Base-by-base conservation (phyloP, 2,329 filamentous ascomycete species). In the Dothidotthia symphoricarpi region DNA sequence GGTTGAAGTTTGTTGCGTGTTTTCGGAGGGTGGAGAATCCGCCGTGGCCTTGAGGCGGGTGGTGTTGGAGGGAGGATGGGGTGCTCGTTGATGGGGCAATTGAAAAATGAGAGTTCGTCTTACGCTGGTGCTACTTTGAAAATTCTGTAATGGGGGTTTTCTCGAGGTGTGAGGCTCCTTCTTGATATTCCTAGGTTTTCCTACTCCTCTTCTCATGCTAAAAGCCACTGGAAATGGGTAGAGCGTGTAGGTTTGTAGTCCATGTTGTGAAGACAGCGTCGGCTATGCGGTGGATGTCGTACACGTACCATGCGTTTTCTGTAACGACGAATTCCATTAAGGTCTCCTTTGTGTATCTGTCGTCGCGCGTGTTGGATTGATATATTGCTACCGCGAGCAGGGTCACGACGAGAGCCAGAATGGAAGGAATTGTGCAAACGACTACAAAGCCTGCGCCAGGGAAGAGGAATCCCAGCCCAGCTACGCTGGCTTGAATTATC, bases 1-100 rank as follows among this genome's bases (percentile, higher is more conserved):
- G 93, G 0, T 80, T 82, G 61, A 98, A 97, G 70, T 95, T 86
- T 69, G 85, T 97, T 31, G 91, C 89, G 27, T 80, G 95, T 33
- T 98, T 93, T 66, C 78, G 85, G 59, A 81, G 93, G 47, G 69
- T 84, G 46, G 82, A 86, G 60, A 85, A 95, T 71, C 89, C 88
- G 6, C 75, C 79, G 13, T 95, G 88, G 88, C 81, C 73, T 90
- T 91, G 61, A 93, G 27, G 25, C 24, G 24, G 24, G 24, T 25
- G 24, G 24, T 25, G 24, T n/a, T n/a, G n/a, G n/a, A n/a, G n/a
- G n/a, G n/a, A n/a, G n/a, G n/a, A n/a, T n/a, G n/a, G n/a, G n/a
- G n/a, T n/a, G n/a, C n/a, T n/a, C n/a, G n/a, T n/a, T n/a, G n/a
- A n/a, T n/a, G n/a, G n/a, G n/a, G n/a, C n/a, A n/a, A n/a, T n/a